phyloP scores from a whole-genome alignment of 441 rosid species.

The Rhodomyrtus psidioides region DNA sequence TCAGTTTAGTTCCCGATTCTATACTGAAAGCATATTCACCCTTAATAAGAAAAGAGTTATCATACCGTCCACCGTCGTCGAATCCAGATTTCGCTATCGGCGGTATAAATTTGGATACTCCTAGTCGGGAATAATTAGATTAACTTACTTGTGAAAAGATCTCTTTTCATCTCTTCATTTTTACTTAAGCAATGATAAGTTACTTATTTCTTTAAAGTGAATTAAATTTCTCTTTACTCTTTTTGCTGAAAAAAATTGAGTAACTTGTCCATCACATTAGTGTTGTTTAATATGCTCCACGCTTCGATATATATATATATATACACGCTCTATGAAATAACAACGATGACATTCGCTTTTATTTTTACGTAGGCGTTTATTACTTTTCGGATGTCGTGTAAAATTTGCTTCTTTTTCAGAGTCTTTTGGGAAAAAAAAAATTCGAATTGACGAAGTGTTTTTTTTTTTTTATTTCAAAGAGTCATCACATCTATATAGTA shows the following conservation, averaged over 20 bases:
- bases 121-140: neutral
- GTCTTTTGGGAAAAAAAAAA: neutral
- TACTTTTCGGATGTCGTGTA: rapidly evolving
- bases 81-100: neutral
- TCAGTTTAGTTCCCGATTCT: no score
- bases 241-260: neutral
- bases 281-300: neutral
- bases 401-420: neutral
- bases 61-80: rapidly evolving
- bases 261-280: neutral
- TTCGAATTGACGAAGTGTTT: neutral
- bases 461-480: neutral
- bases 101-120: neutral
- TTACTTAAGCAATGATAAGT: neutral
- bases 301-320: no score
- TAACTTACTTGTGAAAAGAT: neutral
- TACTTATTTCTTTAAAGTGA: neutral
- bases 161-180: neutral
- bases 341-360: neutral
- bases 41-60: neutral
- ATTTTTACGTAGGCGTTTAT: neutral
- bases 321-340: no score
- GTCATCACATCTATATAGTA: neutral
- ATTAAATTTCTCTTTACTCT: neutral
- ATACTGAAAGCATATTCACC: no score